Conservation (phyloP, 2,329 filamentous ascomycete genomes). For the Penicillium hesseltinei region DNA sequence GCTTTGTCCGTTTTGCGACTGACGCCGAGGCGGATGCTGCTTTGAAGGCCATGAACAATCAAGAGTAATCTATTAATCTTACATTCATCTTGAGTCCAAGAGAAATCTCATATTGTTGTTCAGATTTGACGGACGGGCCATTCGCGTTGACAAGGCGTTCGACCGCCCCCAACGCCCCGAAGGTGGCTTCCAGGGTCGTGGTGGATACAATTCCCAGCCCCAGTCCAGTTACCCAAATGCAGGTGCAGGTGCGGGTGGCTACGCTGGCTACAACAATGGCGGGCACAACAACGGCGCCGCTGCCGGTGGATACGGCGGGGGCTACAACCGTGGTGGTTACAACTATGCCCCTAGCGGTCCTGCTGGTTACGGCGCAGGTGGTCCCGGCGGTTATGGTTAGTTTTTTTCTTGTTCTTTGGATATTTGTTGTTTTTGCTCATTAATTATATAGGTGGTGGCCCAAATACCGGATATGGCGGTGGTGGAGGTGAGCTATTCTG, state of each 20-base stretch:
- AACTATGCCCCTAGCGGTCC: constrained; percentile 10
- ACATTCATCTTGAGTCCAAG: constrained; percentile 15
- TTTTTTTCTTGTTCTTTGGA: not conserved
- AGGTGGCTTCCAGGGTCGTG: constrained; percentile 46
- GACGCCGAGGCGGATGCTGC: constrained; percentile 45
- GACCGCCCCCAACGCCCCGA: constrained; percentile 67
- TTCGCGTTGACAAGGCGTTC: constrained; percentile 93
- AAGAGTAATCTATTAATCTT: constrained; percentile 63
- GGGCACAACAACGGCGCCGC: constrained; percentile 16
- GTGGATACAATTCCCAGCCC: constrained; percentile 45
- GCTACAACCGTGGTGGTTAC: constrained; percentile 34
- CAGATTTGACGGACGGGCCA: constrained; percentile 90
- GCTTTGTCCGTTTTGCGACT: constrained; percentile 81
- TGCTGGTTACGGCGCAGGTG: constrained; percentile 26
- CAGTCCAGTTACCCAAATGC: constrained; percentile 36
- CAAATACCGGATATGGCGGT: constrained; percentile 30
- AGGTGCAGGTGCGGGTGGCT: constrained; percentile 39
- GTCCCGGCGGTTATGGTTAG: constrained; percentile 35
- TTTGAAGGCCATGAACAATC: constrained; percentile 46
- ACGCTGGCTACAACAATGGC: constrained; percentile 19
- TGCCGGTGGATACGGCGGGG: constrained; percentile 26
- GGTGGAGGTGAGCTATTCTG: constrained; percentile 22
- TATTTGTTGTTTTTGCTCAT: not conserved
- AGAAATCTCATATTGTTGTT: constrained; percentile 15
- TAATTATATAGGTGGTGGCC: constrained; percentile 20